Evolutionary conservation across 495 filamentous ascomycete genomes (phyloP), one percentile per base, ranked within the genome.

Genomic region (Penicillium robsamsonii): DNA sequence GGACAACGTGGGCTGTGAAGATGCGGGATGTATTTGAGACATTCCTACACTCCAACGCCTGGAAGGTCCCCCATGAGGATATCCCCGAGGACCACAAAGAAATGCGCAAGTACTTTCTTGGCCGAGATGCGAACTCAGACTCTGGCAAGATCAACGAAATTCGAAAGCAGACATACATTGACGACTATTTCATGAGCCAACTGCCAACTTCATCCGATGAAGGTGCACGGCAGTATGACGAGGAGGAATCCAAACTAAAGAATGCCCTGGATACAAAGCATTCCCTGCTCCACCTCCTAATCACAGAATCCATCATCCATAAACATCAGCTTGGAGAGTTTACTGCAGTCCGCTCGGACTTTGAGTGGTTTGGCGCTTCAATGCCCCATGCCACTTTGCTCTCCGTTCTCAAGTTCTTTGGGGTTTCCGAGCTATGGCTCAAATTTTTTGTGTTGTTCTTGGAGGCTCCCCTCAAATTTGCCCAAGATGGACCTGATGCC

Each of bases 281-380:
- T 57, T 75, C 73, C 8, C 77, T 87, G 5, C 74, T 87, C 4
- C 83, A 85, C 55, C 74, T 84, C 4, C 57, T 87, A n/a, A 78
- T 82, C 12, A 82, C 84, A 4, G 86, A 88, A 60, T 77, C 83
- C 8, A 67, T 87, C n/a, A 65, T 87, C 41, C 80, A 84, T 46
- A 83, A 75, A 13, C 69, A 65, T n/a, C 60, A 83, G 0, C 76
- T 82, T 50, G 81, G 79, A 6, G 75, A 83, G 20, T 78, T 88
- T 45, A 87, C 85, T 5, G 79, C 77, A 13, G 66, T 88, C 29
- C 78, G 81, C 7, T 86, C 85, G 9, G 78, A 82, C 46, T 87
- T 88, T 58, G 72, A 84, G 42, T 83, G 75, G 67, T 87, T 84
- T 63, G 80, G 80, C 30, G 82, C 85, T 2, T 75, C 81, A 4